Evolutionary conservation across 164 flowering plant genomes (phyloP), one percentile per base, ranked within the genome.

Genomic region (Umbilicus rupestris): DNA sequence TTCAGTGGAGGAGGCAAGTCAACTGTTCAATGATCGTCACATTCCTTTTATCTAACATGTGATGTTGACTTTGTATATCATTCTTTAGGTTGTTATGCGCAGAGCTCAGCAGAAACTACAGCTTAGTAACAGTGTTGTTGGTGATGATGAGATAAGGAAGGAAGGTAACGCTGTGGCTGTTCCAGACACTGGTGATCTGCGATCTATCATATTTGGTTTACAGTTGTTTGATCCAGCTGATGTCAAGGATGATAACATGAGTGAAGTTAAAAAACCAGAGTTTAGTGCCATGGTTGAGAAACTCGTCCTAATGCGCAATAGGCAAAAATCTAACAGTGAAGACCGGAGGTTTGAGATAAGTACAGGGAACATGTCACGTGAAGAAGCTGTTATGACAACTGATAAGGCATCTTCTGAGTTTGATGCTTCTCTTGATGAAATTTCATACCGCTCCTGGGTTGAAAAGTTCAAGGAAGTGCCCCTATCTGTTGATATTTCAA

Each of bases 371-470:
- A 14, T 74, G 31, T 44, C 66, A 58, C 67, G 44, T 67, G 84
- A 75, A 39, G 57, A 37, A 62, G 77, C 79, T 71, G 10, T 76
- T 68, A 63, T 69, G 37, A 49, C 62, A 16, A 63, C 69, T 70
- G 73, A 63, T 44, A 52, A 17, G 70, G 62, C 69, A 45, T 71
- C 75, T 68, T 19, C 65, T 12, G 69, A 26, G 57, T 73, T 70
- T 67, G 80, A 85, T 74, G 77, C 84, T 62, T 84, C 78, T 65
- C 76, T 91, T 75, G 93, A 94, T 75, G 96, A 92, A 73, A 84
- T 84, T 69, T 85, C 90, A 41, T 94, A 89, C 78, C 70, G 72
- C 15, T 84, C 92, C 29, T 94, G 98, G 98, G 80, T 91, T 75
- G 85, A 84, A 73, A 91, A 85, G 66, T 83, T 94, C 44, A 85